Base-by-base conservation (phyloP, 1,139 yeast species). In the Magnusiomyces ingens region DNA sequence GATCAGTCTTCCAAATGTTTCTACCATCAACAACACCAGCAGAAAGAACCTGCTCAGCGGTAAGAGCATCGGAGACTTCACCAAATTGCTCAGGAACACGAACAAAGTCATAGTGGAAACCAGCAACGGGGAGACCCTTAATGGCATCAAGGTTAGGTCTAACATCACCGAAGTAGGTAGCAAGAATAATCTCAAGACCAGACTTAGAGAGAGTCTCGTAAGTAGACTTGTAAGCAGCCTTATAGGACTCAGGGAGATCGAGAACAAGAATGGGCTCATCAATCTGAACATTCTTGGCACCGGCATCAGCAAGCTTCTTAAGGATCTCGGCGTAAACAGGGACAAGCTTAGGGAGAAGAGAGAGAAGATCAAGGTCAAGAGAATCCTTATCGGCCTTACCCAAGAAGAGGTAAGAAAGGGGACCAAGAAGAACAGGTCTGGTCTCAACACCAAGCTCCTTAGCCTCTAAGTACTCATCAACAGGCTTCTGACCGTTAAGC, bases 321-420 rank as follows among this genome's bases (percentile, higher is more conserved):
- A 93, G 82, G 70, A 91, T 78, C 76, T 88, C 90, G 71, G 82
- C 83, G 81, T 93, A 93, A 62, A 88, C 94, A 66, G 98, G 98
- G 68, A 93, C 76, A 66, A 93, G 72, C 80, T 91, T 88, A 71
- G 83, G 85, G 70, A 93, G 81, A 59, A 91, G 80, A 60, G 93
- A 75, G 71, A 93, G 83, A 75, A 97, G 97, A 71, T 89, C 94
- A 72, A 93, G 81, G 73, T 90, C 97, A 65, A 87, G 79, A 60
- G 96, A 89, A 77, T 90, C 98, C 79, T 89, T 91, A 79, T 93
- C 98, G 66, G 97, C 86, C 83, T 93, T 93, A 81, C 98, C 99
- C 71, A 93, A 82, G 81, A 74, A 82, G 67, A 93, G 79, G 85
- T 81, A 93, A 62, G 98, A 91, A 64, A 93, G 87, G 63, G 99